Evolutionary conservation across 2,329 filamentous ascomycete genomes (phyloP).

Genomic region (Ophioceras dolichostomum): DNA sequence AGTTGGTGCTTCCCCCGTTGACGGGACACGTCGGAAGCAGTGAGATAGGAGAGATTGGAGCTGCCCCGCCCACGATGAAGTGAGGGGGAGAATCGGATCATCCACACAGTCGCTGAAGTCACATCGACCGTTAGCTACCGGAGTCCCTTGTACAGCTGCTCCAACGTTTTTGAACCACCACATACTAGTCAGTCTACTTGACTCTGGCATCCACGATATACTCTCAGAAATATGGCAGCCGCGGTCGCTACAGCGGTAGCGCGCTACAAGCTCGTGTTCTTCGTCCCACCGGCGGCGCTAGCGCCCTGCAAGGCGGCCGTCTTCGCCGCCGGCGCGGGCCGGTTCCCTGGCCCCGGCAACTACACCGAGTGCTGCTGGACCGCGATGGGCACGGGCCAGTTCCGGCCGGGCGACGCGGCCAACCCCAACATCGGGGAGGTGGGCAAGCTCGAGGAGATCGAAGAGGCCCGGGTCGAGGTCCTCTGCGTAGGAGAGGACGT

Average conservation of each 20-base stretch:
- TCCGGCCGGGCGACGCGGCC: conserved; percentile 47
- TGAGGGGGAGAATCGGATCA: too few species aligned
- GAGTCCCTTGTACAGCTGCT: too few species aligned
- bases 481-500: conserved; percentile 48
- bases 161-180: too few species aligned
- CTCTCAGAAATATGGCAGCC: too few species aligned
- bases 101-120: too few species aligned
- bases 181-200: too few species aligned
- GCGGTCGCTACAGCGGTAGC: not conserved
- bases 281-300: conserved; percentile 30
- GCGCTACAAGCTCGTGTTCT: conserved; percentile 31
- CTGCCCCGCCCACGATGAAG: too few species aligned
- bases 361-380: conserved; percentile 44
- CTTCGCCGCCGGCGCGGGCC: conserved; percentile 45
- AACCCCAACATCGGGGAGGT: conserved; percentile 47
- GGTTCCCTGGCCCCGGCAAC: conserved; percentile 33
- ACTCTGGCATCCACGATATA: too few species aligned
- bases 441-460: conserved; percentile 38
- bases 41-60: too few species aligned
- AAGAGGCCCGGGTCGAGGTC: conserved; percentile 51
- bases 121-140: too few species aligned
- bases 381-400: conserved; percentile 47
- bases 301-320: conserved; percentile 40
- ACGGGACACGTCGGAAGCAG: too few species aligned
- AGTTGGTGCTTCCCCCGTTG: too few species aligned